phyloP scores from a whole-genome alignment of 139 green algal genomes.

The Volvox africanus region DNA sequence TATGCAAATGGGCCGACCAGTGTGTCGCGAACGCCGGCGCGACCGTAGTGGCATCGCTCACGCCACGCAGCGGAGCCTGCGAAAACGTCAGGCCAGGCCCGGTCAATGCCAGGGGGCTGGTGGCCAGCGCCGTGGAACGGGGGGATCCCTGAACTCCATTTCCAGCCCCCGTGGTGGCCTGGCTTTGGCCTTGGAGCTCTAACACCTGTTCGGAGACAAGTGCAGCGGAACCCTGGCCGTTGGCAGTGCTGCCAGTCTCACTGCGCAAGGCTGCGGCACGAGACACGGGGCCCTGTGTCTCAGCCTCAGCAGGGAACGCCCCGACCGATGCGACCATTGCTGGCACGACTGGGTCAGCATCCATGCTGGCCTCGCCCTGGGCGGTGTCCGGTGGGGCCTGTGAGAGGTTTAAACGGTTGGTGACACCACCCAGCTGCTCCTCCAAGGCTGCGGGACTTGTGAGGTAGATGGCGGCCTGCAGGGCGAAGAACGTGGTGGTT shows the following conservation, averaged over 20 bases:
- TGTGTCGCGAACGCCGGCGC: slow-evolving; percentile 33
- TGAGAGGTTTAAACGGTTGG: neutral
- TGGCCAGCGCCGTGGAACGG: neutral
- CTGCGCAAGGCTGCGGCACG: too few relatives aligned
- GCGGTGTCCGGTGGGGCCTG: neutral
- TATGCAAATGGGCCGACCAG: slow-evolving; percentile 63
- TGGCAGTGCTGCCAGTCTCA: neutral
- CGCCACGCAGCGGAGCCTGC: neutral
- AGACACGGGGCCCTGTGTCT: neutral
- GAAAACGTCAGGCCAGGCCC: neutral
- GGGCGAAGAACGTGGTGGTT: too few relatives aligned
- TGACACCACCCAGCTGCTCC: slow-evolving; percentile 4
- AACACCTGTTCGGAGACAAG: slow-evolving; percentile 10
- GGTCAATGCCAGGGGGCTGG: neutral
- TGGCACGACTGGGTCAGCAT: neutral
- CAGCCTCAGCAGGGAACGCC: neutral
- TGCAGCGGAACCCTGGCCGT: neutral
- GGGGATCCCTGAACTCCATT: neutral
- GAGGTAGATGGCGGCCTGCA: slow-evolving; percentile 31
- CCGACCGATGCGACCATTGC: neutral
- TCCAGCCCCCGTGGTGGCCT: neutral
- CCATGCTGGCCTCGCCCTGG: neutral
- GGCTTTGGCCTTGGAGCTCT: neutral
- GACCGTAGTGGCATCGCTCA: neutral
- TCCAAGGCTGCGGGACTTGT: slow-evolving; percentile 33